A percentile compares a stretch with the other conserved stretches of the same genome.
Evolutionary conservation across 2,329 filamentous ascomycete genomes (phyloP).

Genomic region (Ophiostoma perfectum): DNA sequence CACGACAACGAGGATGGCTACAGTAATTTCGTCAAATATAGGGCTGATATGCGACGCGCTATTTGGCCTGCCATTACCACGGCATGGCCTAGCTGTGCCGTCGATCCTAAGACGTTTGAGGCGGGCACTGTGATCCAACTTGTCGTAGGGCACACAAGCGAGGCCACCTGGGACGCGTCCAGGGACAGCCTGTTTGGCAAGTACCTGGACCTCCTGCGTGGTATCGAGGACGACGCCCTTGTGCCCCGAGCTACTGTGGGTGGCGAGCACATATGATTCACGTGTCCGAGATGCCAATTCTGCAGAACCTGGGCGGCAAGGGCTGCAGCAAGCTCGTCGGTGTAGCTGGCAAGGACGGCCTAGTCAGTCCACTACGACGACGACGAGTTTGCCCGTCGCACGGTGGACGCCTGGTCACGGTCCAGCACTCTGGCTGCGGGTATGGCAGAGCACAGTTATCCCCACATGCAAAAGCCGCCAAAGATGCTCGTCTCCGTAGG

Average conservation of each 20-base stretch:
- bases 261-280: no score
- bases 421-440: constrained; percentile 14
- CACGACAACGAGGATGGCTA: no score
- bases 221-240: no score
- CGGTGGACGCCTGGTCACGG: constrained; percentile 8
- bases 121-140: not conserved
- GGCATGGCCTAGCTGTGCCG: not conserved
- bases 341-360: not conserved
- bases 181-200: not conserved
- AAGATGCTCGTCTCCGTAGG: not conserved
- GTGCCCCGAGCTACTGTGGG: no score
- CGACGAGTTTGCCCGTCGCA: constrained; percentile 2
- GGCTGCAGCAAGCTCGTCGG: constrained; percentile 13
- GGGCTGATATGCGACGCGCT: not conserved
- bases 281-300: no score
- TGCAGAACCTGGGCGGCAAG: constrained; percentile 5
- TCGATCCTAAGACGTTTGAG: not conserved
- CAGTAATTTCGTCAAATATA: no score
- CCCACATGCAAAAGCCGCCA: constrained; percentile 15
- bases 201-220: no score
- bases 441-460: constrained; percentile 26
- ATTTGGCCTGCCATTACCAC: not conserved
- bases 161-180: not conserved
- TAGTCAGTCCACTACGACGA: constrained; percentile 8
- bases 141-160: not conserved